A percentile compares a stretch with the other conserved stretches of the same genome.
Evolutionary conservation across 2,329 filamentous ascomycete species (phyloP).

Genomic region (Aspergillus pseudotamarii): DNA sequence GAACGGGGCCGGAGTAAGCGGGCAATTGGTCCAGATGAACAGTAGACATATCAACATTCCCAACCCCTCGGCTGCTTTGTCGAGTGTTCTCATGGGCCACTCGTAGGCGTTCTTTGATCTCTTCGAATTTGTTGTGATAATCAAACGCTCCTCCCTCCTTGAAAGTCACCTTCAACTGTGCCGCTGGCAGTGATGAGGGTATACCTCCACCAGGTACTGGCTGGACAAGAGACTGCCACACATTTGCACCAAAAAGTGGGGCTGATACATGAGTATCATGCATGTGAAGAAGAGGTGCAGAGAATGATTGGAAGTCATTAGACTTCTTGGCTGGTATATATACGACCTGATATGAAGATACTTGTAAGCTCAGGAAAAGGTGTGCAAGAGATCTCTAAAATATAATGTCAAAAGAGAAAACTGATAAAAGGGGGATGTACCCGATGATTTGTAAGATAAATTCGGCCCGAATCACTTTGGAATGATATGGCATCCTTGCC

Average conservation of each 20-base stretch:
- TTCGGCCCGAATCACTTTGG: slow-evolving; percentile 73
- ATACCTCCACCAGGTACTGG: slow-evolving; percentile 84
- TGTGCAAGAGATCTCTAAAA: neutral
- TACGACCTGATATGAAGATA: slow-evolving; percentile 65
- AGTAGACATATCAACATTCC: slow-evolving; percentile 59
- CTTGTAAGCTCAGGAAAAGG: slow-evolving; percentile 11
- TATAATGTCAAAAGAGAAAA: slow-evolving; percentile 13
- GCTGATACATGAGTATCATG: slow-evolving; percentile 84
- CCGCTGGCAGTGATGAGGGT: slow-evolving; percentile 68
- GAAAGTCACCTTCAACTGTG: slow-evolving; percentile 86
- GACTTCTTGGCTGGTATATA: slow-evolving; percentile 78
- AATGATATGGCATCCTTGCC: slow-evolving; percentile 66
- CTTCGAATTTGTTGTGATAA: slow-evolving; percentile 80
- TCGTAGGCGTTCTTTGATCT: slow-evolving; percentile 78
- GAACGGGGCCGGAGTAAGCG: slow-evolving; percentile 71
- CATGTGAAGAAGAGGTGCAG: slow-evolving; percentile 82
- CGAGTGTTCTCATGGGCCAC: slow-evolving; percentile 68
- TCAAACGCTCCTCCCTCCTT: slow-evolving; percentile 95
- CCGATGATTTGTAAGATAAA: slow-evolving; percentile 83
- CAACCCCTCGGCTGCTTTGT: slow-evolving; percentile 45
- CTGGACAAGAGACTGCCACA: slow-evolving; percentile 79
- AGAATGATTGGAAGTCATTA: slow-evolving; percentile 77
- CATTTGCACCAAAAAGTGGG: slow-evolving; percentile 90
- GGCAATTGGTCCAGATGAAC: slow-evolving; percentile 86
- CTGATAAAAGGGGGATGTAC: slow-evolving; percentile 53